Conservation (phyloP, 2,329 filamentous ascomycete genomes). For the Fonsecaea erecta region DNA sequence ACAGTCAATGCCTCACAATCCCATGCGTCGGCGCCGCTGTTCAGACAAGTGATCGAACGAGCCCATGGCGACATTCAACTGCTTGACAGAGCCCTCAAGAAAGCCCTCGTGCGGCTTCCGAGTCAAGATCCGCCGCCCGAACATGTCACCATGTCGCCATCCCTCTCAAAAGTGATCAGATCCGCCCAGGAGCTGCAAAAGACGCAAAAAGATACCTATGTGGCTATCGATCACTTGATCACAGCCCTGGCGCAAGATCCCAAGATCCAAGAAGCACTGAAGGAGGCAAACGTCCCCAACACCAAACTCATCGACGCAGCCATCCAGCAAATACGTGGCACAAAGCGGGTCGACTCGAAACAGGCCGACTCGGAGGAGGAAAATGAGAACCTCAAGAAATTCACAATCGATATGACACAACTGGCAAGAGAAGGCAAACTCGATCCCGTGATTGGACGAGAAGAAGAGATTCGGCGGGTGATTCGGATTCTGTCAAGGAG, state of each 20-base stretch:
- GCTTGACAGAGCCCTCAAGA: conserved; percentile 89
- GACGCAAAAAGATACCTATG: conserved; percentile 94
- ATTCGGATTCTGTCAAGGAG: conserved; percentile 90
- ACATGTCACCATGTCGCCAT: conserved; percentile 77
- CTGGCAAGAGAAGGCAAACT: conserved; percentile 96
- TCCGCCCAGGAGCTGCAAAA: conserved; percentile 88
- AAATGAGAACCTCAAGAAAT: conserved; percentile 95
- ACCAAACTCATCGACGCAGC: conserved; percentile 86
- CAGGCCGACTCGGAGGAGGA: conserved; percentile 90
- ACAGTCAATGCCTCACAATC: conserved; percentile 68
- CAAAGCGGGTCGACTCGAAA: conserved; percentile 91
- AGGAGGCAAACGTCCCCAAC: conserved; percentile 89
- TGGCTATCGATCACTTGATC: conserved; percentile 94
- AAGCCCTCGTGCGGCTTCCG: conserved; percentile 83
- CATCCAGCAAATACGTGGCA: conserved; percentile 89
- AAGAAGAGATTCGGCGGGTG: conserved; percentile 87
- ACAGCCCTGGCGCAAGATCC: conserved; percentile 79
- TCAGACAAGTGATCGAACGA: conserved; percentile 91
- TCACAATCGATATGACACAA: conserved; percentile 97
- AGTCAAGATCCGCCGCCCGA: conserved; percentile 96
- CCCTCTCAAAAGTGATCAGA: conserved; percentile 80
- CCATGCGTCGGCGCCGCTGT: conserved; percentile 71
- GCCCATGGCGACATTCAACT: conserved; percentile 90
- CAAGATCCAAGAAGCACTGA: conserved; percentile 72
- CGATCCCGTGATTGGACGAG: conserved; percentile 93